Evolutionary conservation across 352 stramenopile genomes (phyloP).

Genomic region (Globisporangium orthogonon): DNA sequence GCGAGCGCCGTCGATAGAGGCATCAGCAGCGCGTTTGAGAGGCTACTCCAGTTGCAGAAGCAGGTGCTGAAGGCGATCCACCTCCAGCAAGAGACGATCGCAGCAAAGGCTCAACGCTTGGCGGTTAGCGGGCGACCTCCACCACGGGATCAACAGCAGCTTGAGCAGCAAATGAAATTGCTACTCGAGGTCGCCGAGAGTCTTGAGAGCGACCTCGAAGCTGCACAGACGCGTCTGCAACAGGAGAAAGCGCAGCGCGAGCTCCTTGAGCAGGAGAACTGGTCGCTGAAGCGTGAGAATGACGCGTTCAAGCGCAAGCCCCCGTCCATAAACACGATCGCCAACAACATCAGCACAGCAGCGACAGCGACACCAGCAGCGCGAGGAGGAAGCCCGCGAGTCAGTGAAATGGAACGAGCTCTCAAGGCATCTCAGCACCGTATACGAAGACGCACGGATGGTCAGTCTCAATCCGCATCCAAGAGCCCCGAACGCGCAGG

Average conservation of each 20-base stretch:
- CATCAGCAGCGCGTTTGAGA: conserved; percentile 30
- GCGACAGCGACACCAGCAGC: not conserved
- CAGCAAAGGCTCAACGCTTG: conserved; percentile 3
- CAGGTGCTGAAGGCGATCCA: conserved; percentile 43
- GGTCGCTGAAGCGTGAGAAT: conserved; percentile 29
- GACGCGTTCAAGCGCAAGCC: conserved; percentile 12
- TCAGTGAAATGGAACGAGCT: not conserved
- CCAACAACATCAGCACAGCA: not conserved
- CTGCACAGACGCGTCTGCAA: conserved; percentile 30
- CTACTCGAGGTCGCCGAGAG: conserved; percentile 59
- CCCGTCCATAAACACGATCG: not conserved
- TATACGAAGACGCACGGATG: conserved; percentile 14
- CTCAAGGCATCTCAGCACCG: conserved; percentile 1
- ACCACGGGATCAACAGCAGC: not conserved
- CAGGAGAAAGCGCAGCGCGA: conserved; percentile 41
- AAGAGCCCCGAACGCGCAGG: not conserved
- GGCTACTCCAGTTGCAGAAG: conserved; percentile 39
- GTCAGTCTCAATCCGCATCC: not conserved
- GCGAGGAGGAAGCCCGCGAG: not conserved
- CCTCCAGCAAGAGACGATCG: conserved; percentile 12
- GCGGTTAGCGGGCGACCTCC: not conserved
- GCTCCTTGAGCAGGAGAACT: conserved; percentile 39
- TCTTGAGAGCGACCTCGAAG: conserved; percentile 54
- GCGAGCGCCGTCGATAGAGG: conserved; percentile 20
- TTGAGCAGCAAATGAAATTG: conserved; percentile 39